Evolutionary conservation across 2,329 filamentous ascomycete genomes (phyloP), one percentile per base, ranked within the genome.

Genomic region (Bipolaris oryzae): DNA sequence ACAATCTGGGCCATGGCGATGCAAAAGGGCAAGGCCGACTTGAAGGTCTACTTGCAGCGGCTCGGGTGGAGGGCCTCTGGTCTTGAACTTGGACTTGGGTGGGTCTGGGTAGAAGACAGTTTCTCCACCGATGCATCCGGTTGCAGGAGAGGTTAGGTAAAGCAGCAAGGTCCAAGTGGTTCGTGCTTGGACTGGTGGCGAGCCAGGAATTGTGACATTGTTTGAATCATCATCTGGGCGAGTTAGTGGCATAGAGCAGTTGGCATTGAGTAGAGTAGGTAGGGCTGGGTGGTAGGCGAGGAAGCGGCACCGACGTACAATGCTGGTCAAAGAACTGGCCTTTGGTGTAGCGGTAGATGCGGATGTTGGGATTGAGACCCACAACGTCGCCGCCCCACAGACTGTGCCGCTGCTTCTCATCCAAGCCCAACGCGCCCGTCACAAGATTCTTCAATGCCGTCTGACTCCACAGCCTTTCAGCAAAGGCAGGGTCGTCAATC

Each of bases 261-360:
- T 31, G 10, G 28, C 28, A 10, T 31, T 31, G 28, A 10, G 1
- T 7, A 25, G 25, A 31, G 2, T 31, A 31, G 28, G 28, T 13
- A 31, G 28, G 34, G 37, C 41, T 39, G 21, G 13, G 16, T n/a
- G 18, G 13, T 20, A 25, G 13, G 33, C 28, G 11, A 28, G 15
- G 6, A 13, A 18, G 18, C n/a, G 15, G 45, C 20, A 11, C 21
- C 41, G 41, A 84, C 89, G 68, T 84, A 94, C 91, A 97, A 74
- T 97, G 94, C 68, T 91, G 89, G 71, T 92, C 92, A 74, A 97
- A 97, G 74, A 93, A 96, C 73, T 97, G 92, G 0, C 91, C 91
- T 63, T 89, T 85, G 1, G 84, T 85, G 76, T 97, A 97, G 20
- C 93, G 85, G 78, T 97, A 97, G 28, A 97, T 86, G 33, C 94